A percentile compares a stretch with the other conserved stretches of the same genome.
These are phyloP conservation scores for Baudoinia panamericana DNA, from an alignment of 495 filamentous ascomycete genomes.

Conservation along the genomic window DNA sequence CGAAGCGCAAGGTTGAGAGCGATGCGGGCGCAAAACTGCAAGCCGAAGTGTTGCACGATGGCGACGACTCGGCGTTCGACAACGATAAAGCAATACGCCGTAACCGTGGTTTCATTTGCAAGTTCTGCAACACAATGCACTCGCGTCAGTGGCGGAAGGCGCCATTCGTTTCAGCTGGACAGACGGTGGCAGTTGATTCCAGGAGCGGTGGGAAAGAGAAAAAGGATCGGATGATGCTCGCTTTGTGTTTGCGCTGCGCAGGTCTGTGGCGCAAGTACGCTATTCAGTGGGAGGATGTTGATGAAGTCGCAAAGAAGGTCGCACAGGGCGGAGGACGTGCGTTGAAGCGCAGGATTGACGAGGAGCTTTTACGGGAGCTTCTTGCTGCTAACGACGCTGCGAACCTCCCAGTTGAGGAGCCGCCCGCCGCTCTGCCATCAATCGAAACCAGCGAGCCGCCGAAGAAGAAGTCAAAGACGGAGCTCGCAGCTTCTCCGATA, in stretches of 20 bases:
- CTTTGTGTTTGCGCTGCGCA: constrained; percentile 81
- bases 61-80: constrained; percentile 95
- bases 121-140: constrained; percentile 68
- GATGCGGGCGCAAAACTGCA: constrained; percentile 57
- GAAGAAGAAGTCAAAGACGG: constrained; percentile 49
- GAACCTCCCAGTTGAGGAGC: constrained; percentile 22
- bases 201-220: constrained; percentile 57
- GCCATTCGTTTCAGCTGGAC: constrained; percentile 59
- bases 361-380: constrained; percentile 78
- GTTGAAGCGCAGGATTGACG: constrained; percentile 78
- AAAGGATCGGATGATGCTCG: constrained; percentile 57
- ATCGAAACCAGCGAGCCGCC: constrained; percentile 25
- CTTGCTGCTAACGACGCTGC: constrained; percentile 41
- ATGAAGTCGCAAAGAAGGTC: constrained; percentile 85
- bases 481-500: constrained; percentile 41
- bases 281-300: constrained; percentile 90
- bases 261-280: constrained; percentile 88
- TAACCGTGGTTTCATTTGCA: constrained; percentile 83
- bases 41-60: constrained; percentile 84
- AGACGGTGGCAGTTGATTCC: constrained; percentile 54
- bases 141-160: constrained; percentile 89
- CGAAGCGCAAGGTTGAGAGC: constrained; percentile 58
- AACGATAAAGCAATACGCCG: constrained; percentile 64
- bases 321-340: constrained; percentile 71
- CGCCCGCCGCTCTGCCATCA: constrained; percentile 1